A percentile compares a stretch with the other conserved stretches of the same genome.
phyloP scores from a whole-genome alignment of 768 basidiomycete species.

The Kwoniella bestiolae region DNA sequence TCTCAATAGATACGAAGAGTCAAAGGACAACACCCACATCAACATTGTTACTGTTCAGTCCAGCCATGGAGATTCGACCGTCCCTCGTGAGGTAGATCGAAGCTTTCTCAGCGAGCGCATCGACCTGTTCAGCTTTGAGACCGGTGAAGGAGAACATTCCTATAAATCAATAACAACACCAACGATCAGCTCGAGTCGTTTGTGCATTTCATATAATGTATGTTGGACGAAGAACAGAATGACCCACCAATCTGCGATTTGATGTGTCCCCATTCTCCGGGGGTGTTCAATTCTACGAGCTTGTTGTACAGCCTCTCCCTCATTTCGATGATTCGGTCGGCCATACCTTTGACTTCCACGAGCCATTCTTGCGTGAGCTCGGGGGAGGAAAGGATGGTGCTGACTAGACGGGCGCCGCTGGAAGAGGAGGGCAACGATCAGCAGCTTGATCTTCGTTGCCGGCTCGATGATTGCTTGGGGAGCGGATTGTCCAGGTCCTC shows the following conservation, averaged over 20 bases:
- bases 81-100: constrained; percentile 55
- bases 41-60: constrained; percentile 80
- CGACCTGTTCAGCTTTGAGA: constrained; percentile 55
- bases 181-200: too few species aligned
- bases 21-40: too few species aligned
- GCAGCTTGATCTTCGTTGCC: neutral
- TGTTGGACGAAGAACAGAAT: neutral
- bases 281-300: constrained; percentile 72
- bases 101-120: constrained; percentile 54
- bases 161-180: neutral
- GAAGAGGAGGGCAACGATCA: neutral
- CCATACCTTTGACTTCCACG: constrained; percentile 86
- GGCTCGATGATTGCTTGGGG: too few species aligned
- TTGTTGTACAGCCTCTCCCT: constrained; percentile 70
- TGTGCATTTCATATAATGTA: too few species aligned
- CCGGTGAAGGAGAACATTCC: constrained; percentile 47
- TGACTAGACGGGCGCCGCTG: constrained; percentile 57
- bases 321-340: constrained; percentile 89
- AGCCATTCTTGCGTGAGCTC: constrained; percentile 53
- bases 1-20: neutral
- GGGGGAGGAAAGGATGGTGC: constrained; percentile 50
- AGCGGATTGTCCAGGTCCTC: too few species aligned
- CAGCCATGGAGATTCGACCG: constrained; percentile 91
- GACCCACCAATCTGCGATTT: constrained; percentile 75
- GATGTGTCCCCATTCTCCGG: constrained; percentile 96